Evolutionary conservation across 371 early-diverging fungal species (phyloP), one percentile per base, ranked within the genome.

Genomic region (Lichtheimia ramosa): DNA sequence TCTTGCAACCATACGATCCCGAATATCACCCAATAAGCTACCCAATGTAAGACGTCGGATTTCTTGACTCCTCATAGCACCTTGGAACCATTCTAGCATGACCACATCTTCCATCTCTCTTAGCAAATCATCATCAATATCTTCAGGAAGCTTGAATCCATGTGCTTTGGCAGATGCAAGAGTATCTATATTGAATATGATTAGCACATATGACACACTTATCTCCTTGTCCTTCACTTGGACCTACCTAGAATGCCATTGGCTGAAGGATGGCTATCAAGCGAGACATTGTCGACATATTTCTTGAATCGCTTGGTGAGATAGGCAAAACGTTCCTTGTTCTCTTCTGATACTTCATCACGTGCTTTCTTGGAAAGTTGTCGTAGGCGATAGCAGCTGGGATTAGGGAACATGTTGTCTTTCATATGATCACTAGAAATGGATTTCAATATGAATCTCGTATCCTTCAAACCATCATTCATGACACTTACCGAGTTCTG

Each of bases 21-120:
- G 64, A 59, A 89, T 75, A 3, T 82, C 85, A 12, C 71, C 71
- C 62, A 83, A 56, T 21, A 87, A 65, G 48, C 82, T 63, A 34
- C 89, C 89, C 39, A 84, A 65, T 5, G 76, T 75, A 34, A 87
- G 66, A 23, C 79, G 67, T 21, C 74, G 70, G 18, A 77, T 65
- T 50, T 82, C 76, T 12, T 71, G 58, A 4, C 64, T 63, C 16
- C 53, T 43, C 54, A 62, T 68, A 12, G 59, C 57, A 3, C 74
- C 74, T 61, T 73, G 62, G 48, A 81, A 81, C 73, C 75, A 77
- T 56, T 81, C 81, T 8, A 71, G 58, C 6, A 72, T 72, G 0
- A 81, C 81, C 12, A 72, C 57, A 3, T 68, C 58, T 21, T 77
- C 81, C 41, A 81, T 43, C 48, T 72, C 74, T 5, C 50, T 25